Evolutionary conservation across 2,329 filamentous ascomycete genomes (phyloP).

Genomic region (Colletotrichum graminicola): DNA sequence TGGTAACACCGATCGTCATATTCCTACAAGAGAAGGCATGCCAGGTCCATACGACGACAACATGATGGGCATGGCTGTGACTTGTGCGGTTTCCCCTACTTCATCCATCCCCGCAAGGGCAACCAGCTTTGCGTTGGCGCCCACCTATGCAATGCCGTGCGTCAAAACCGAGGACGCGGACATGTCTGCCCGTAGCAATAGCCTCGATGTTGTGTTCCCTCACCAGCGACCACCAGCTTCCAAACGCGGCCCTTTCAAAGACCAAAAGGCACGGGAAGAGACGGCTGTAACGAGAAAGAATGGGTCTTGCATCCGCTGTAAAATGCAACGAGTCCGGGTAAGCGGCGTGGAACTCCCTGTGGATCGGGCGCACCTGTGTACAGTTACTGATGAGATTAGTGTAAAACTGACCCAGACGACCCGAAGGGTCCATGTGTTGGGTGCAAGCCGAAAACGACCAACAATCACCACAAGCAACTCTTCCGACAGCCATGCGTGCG

Average conservation of each 20-base stretch:
- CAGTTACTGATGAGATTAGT: constrained; percentile 54
- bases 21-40: constrained; percentile 13
- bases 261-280: constrained; percentile 62
- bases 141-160: constrained; percentile 40
- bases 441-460: constrained; percentile 62
- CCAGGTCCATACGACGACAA: constrained; percentile 19
- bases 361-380: background rate
- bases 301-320: constrained; percentile 70
- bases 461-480: constrained; percentile 53
- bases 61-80: constrained; percentile 24
- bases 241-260: constrained; percentile 67
- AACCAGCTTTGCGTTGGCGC: constrained; percentile 3
- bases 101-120: constrained; percentile 13
- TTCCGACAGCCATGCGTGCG: constrained; percentile 69
- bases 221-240: constrained; percentile 54
- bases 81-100: constrained; percentile 21
- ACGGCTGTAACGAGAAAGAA: constrained; percentile 70
- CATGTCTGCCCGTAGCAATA: background rate
- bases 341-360: constrained; percentile 46
- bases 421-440: constrained; percentile 63
- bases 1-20: constrained; percentile 6
- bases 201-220: constrained; percentile 51
- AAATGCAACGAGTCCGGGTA: constrained; percentile 73
- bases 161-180: constrained; percentile 32
- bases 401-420: constrained; percentile 62